Conservation (phyloP, 1,284 basidiomycete genomes). For the Tilletia indica region DNA sequence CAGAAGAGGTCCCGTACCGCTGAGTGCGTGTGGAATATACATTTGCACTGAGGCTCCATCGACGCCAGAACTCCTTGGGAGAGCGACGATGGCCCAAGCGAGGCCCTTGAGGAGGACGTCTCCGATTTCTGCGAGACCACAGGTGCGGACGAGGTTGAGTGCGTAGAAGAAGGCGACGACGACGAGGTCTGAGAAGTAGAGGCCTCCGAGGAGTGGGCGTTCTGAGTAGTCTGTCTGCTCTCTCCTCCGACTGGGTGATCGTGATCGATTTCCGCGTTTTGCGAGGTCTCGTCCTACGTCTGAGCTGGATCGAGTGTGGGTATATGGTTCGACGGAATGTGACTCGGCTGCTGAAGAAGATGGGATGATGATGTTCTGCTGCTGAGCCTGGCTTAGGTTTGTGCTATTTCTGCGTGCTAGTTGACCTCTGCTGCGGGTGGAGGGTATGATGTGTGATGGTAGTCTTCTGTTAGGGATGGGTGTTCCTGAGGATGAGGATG, state of each 20-base stretch:
- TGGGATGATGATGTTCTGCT: background rate
- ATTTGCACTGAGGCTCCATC: conserved; percentile 9
- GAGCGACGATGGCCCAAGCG: conserved; percentile 12
- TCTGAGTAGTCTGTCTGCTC: background rate
- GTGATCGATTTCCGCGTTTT: background rate
- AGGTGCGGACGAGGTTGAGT: conserved; percentile 46
- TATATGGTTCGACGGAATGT: background rate
- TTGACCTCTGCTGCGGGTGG: conserved; percentile 10
- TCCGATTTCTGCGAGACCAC: conserved; percentile 45
- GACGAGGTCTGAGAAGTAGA: conserved; percentile 50
- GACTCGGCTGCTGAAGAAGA: background rate
- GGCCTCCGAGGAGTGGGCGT: conserved; percentile 42
- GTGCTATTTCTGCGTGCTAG: conserved; percentile 19
- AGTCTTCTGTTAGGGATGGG: background rate
- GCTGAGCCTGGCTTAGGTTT: background rate
- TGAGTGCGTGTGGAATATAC: no score
- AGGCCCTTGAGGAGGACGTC: conserved; percentile 44
- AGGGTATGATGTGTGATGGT: background rate
- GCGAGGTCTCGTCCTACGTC: background rate
- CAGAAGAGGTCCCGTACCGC: no score
- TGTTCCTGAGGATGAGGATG: background rate
- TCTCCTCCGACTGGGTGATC: background rate
- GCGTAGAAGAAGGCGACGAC: conserved; percentile 45
- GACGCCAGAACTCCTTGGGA: conserved; percentile 4
- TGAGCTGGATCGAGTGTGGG: background rate